Evolutionary conservation across 805 yeast genomes (phyloP).

Genomic region (Kurtzmaniella fragi): DNA sequence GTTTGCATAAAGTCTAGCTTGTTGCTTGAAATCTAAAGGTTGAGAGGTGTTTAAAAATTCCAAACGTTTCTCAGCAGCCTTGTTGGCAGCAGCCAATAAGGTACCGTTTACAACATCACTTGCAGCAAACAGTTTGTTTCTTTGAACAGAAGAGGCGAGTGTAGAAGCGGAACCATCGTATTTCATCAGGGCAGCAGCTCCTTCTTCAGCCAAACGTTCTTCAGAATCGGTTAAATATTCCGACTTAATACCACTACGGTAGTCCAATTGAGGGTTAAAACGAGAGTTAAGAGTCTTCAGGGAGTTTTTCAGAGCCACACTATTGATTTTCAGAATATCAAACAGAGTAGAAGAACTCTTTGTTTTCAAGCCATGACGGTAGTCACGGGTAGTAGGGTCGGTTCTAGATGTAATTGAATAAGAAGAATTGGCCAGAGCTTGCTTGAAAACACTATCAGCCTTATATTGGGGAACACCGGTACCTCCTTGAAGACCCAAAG

Average conservation of each 20-base stretch:
- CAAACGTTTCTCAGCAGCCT: slow-evolving; percentile 41
- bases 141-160: slow-evolving; percentile 17
- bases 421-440: slow-evolving; percentile 36
- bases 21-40: slow-evolving; percentile 33
- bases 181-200: slow-evolving; percentile 53
- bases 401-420: slow-evolving; percentile 41
- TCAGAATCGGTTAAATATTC: slow-evolving; percentile 37
- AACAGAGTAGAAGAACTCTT: slow-evolving; percentile 14
- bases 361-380: slow-evolving; percentile 28
- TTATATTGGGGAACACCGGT: slow-evolving; percentile 30
- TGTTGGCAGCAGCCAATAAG: slow-evolving; percentile 44
- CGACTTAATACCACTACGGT: slow-evolving; percentile 33
- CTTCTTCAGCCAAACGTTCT: slow-evolving; percentile 47
- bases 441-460: slow-evolving; percentile 23
- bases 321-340: slow-evolving; percentile 29
- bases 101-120: slow-evolving; percentile 42
- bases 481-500: slow-evolving; percentile 20
- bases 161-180: slow-evolving; percentile 25
- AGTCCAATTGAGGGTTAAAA: slow-evolving; percentile 38
- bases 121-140: slow-evolving; percentile 33
- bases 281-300: slow-evolving; percentile 34
- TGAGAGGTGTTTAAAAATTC: slow-evolving; percentile 20
- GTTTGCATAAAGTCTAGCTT: slow-evolving; percentile 56
- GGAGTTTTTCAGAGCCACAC: slow-evolving; percentile 34
- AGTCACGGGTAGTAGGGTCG: slow-evolving; percentile 33